Base-by-base conservation (phyloP, 1,284 basidiomycete genomes). In the Heterobasidion parviporum region DNA sequence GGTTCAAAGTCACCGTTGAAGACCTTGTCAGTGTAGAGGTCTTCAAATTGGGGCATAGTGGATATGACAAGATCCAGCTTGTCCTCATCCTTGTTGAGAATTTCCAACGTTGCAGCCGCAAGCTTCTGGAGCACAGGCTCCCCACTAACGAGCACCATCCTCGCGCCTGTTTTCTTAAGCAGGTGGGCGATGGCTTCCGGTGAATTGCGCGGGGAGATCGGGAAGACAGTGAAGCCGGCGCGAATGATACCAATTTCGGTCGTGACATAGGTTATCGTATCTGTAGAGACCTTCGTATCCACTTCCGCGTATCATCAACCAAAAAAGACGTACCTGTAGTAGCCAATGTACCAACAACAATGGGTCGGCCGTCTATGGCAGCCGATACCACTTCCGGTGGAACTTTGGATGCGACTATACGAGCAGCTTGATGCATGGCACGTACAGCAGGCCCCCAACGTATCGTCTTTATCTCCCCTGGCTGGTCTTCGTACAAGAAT, bases 221-320 rank as follows among this genome's bases (percentile, higher is more conserved):
- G 63, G 47, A 70, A 69, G 32, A 63, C 63, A 0, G 61, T 57
- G 53, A 62, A 66, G 15, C 70, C 70, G 0, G 71, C 65, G 3
- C 69, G 62, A 14, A 70, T 32, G 36, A 69, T 62, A 10, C 70
- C 70, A 15, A 66, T 53, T 18, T 64, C 53, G 18, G 62, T 60
- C 18, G 64, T 61, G 52, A 62, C 61, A 38, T 65, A 71, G 1
- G 69, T 68, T 57, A 70, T 62, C 8, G 69, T 66, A 53, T 72
- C 71, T 69, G 15, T 33, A 34, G n/a, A 41, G 34, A n/a, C 15
- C 50, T 38, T 44, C 32, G 43, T 18, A 48, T 57, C 36, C 54
- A 32, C 12, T 32, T 6, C 34, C 16, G 14, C 14, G 33, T 52
- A 9, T 54, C 33, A 33, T 18, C 10, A 12, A 14, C 6, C 9